A percentile compares a stretch with the other conserved stretches of the same genome.
phyloP scores from a whole-genome alignment of 176 grass and related monocot species.

The Raddia guianensis region DNA sequence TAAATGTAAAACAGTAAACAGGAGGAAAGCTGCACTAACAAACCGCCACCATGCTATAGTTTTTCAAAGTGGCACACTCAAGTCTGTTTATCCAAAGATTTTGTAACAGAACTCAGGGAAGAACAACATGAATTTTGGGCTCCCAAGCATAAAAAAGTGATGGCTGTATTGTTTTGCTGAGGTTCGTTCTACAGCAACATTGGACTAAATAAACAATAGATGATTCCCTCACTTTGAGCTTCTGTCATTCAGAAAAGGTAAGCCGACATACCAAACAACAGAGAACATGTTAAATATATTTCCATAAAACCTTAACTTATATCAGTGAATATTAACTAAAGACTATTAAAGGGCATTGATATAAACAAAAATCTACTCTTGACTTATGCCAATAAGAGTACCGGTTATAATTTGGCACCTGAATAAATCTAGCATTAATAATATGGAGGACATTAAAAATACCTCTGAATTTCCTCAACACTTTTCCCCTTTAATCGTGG shows the following conservation, averaged over 20 bases:
- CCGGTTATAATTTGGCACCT: background rate
- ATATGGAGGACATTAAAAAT: constrained; percentile 32
- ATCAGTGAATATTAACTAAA: background rate
- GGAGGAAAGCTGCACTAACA: background rate
- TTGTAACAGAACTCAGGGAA: background rate
- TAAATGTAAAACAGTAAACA: constrained; percentile 28
- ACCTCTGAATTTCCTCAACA: constrained; percentile 84
- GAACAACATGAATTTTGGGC: background rate
- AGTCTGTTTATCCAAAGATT: constrained; percentile 20
- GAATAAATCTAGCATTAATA: constrained; percentile 22
- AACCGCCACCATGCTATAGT: background rate
- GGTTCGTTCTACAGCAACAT: constrained; percentile 11
- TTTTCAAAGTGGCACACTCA: background rate
- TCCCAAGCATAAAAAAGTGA: background rate
- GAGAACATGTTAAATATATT: background rate
- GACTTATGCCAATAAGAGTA: background rate
- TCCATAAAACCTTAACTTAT: constrained; percentile 8
- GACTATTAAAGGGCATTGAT: constrained; percentile 6
- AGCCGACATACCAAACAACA: constrained; percentile 2
- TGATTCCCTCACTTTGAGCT: background rate
- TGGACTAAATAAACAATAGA: background rate
- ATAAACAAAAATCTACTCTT: background rate
- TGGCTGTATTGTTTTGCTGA: background rate
- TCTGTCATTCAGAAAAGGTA: background rate
- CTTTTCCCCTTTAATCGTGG: constrained; percentile 93